Conservation (phyloP, 108 stramenopile genomes). For the Discostella pseudostelligera region DNA sequence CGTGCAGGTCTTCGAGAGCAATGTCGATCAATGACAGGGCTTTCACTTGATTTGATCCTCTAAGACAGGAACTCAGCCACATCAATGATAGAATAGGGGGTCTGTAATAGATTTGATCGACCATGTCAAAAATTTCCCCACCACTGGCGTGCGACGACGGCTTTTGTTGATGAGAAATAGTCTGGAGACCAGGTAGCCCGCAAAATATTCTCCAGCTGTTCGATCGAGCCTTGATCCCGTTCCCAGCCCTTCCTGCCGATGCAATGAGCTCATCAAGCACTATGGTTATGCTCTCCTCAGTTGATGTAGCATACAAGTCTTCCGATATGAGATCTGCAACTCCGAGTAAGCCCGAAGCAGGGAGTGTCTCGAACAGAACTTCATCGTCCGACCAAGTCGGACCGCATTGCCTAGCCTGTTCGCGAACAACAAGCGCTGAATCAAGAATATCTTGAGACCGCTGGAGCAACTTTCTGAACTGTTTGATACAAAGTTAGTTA, state of each 20-base stretch:
- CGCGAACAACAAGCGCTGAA: constrained; percentile 51
- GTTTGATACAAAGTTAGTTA: not conserved
- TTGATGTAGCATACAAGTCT: constrained; percentile 42
- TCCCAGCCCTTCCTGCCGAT: constrained; percentile 21
- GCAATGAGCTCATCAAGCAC: constrained; percentile 64
- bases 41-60: constrained; percentile 61
- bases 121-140: constrained; percentile 7
- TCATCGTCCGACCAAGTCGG: constrained; percentile 47
- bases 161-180: constrained; percentile 24
- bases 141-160: not conserved
- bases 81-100: constrained; percentile 60
- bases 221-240: constrained; percentile 33
- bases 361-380: constrained; percentile 45
- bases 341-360: constrained; percentile 61
- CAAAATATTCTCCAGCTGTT: constrained; percentile 82
- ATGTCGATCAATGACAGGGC: constrained; percentile 59
- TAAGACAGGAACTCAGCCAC: constrained; percentile 64
- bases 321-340: constrained; percentile 70
- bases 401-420: constrained; percentile 62
- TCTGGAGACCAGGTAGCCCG: constrained; percentile 43
- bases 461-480: constrained; percentile 49
- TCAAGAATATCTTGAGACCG: constrained; percentile 37
- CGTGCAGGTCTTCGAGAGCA: constrained; percentile 34
- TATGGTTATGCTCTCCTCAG: constrained; percentile 26
- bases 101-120: constrained; percentile 34